These are phyloP conservation scores for Mycena vulgaris DNA, from an alignment of 768 basidiomycete genomes.

Conservation along the genomic window DNA sequence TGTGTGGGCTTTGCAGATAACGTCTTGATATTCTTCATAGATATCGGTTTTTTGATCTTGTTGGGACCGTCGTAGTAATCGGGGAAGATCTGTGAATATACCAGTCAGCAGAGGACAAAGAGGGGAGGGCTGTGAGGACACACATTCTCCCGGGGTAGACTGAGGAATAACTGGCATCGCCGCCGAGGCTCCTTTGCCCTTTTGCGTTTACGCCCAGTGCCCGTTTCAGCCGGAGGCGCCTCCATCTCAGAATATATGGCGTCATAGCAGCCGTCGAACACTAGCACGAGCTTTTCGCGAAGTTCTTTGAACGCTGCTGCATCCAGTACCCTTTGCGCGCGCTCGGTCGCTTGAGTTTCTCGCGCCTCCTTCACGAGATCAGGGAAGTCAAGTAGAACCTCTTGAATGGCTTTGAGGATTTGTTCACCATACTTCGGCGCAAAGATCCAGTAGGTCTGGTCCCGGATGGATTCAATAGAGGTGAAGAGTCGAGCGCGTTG, in stretches of 20 bases:
- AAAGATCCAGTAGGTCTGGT: neutral
- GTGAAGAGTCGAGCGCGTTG: constrained; percentile 12
- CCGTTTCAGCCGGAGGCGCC: accelerated
- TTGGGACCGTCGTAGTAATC: neutral
- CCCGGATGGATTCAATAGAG: neutral
- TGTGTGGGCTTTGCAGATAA: neutral
- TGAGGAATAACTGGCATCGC: too few species aligned
- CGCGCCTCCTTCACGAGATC: constrained; percentile 12
- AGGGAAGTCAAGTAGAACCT: neutral
- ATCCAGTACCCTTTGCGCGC: neutral
- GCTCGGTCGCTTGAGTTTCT: constrained; percentile 1
- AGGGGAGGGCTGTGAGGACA: neutral
- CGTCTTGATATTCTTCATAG: constrained; percentile 7
- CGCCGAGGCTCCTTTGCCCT: neutral
- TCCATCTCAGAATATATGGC: constrained; percentile 14
- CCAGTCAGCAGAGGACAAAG: neutral
- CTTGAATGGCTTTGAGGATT: neutral
- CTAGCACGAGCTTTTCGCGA: neutral
- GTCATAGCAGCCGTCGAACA: constrained; percentile 24
- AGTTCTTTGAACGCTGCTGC: constrained; percentile 10
- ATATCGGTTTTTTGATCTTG: neutral
- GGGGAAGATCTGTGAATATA: neutral
- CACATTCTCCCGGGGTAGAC: too few species aligned
- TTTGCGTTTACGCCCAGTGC: constrained; percentile 9
- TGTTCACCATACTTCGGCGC: neutral